Evolutionary conservation across 1,139 yeast species (phyloP).

Genomic region (Protomyces macrosporus): DNA sequence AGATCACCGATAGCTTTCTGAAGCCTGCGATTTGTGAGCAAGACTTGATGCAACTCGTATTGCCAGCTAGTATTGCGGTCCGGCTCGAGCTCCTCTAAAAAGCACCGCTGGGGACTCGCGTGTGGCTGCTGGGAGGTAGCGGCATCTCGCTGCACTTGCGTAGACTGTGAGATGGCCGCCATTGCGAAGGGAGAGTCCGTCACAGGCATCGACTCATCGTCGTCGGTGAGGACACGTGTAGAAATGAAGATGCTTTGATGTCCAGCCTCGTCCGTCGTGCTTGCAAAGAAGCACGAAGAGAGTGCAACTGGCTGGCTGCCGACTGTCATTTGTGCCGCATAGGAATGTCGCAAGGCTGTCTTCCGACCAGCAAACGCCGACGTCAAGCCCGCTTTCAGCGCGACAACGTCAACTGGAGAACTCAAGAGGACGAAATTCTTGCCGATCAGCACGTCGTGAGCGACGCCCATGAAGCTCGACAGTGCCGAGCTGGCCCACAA

Average conservation of each 20-base stretch:
- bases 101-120: neutral
- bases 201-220: neutral
- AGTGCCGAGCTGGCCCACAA: constrained; percentile 17
- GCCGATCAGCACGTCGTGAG: constrained; percentile 13
- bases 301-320: neutral
- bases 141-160: neutral
- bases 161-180: neutral
- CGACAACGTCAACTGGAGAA: neutral
- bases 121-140: too few species aligned
- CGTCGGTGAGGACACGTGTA: neutral
- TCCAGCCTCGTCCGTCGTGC: neutral
- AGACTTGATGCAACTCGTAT: constrained; percentile 27
- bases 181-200: neutral
- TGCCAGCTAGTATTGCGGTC: constrained; percentile 29
- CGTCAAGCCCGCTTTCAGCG: neutral
- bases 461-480: constrained; percentile 7
- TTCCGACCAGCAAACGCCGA: constrained; percentile 5
- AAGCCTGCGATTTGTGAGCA: constrained; percentile 21
- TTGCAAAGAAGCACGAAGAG: neutral
- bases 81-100: constrained; percentile 25
- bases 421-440: constrained; percentile 1
- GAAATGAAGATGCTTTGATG: neutral
- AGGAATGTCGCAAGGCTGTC: neutral
- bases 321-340: neutral
- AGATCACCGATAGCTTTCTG: constrained; percentile 12